phyloP scores from a whole-genome alignment of 2,329 filamentous ascomycete genomes.

The Penicillium sp. region DNA sequence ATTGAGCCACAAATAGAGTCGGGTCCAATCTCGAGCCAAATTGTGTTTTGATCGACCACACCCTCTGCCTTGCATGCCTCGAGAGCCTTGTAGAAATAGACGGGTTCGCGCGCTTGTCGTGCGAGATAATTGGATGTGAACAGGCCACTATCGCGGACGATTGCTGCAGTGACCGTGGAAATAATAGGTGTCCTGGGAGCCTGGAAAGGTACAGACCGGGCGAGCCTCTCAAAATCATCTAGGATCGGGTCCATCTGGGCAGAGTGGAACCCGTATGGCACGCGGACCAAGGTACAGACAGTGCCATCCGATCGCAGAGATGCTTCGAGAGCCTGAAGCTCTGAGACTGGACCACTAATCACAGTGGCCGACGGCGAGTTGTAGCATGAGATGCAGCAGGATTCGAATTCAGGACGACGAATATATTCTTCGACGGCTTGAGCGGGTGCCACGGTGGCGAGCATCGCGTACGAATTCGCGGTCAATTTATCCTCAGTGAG shows the following conservation, averaged over 20 bases:
- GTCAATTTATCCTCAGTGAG: conserved; percentile 47
- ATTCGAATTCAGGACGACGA: conserved; percentile 40
- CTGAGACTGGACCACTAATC: neutral
- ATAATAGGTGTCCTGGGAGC: conserved; percentile 66
- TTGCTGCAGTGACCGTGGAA: conserved; percentile 66
- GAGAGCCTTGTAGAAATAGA: conserved; percentile 70
- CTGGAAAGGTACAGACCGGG: conserved; percentile 50
- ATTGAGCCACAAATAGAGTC: conserved; percentile 66
- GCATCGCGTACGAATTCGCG: conserved; percentile 37
- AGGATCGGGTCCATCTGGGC: no score
- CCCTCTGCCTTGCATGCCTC: conserved; percentile 57
- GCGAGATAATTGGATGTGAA: conserved; percentile 68
- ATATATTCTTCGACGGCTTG: conserved; percentile 56
- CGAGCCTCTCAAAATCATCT: no score
- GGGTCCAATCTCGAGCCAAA: conserved; percentile 75
- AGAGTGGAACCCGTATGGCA: conserved; percentile 65
- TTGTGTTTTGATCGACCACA: conserved; percentile 63
- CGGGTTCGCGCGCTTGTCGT: conserved; percentile 68
- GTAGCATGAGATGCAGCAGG: conserved; percentile 64
- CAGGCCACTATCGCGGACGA: conserved; percentile 55
- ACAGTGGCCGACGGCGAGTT: conserved; percentile 67
- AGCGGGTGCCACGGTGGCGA: conserved; percentile 52
- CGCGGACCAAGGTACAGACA: conserved; percentile 63
- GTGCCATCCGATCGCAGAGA: conserved; percentile 57
- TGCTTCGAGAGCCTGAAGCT: conserved; percentile 58